Evolutionary conservation across 306 rosid genomes (phyloP), one percentile per base, ranked within the genome.

Genomic region (Castanea sativa): DNA sequence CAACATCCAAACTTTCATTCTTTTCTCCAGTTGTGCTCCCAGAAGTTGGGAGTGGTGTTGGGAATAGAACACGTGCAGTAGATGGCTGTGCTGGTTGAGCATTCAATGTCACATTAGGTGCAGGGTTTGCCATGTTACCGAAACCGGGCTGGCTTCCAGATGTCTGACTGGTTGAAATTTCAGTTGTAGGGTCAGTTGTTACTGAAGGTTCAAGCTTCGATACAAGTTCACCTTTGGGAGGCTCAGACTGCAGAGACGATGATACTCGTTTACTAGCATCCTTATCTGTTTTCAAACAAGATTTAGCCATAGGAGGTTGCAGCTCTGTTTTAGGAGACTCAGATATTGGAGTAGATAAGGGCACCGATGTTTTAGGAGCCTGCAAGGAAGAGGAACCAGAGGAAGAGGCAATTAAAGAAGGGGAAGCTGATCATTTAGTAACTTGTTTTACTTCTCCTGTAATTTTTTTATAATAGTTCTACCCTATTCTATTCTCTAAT

Each of bases 11-110:
- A 41, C 79, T 78, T 74, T 49, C 89, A 79, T 73, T 85, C 78
- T 82, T 90, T 76, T 30, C 89, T 16, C 74, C 70, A 52, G 80
- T 61, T 79, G 70, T 83, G 77, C 74, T 81, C 76, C 80, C 75
- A 73, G 89, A 65, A 65, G 88, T 73, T 45, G 83, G 64, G 73
- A 83, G 70, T 82, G 85, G 81, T 19, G 85, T 61, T 72, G 87
- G 84, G 77, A 86, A 74, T 72, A 81, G 79, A 86, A 76, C 75
- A 33, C 77, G 80, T 74, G 90, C 71, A 73, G 83, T 83, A 64
- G 92, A 80, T 77, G 88, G 56, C 69, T 76, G 84, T 55, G 76
- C 84, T 45, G 80, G 80, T 76, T 81, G 89, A 76, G 88, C 83
- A 79, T 79, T 80, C 14, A 79, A 49, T 53, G 65, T 73, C 29